A percentile compares a stretch with the other conserved stretches of the same genome.
These are phyloP conservation scores for Mortierella sp. DNA, from an alignment of 371 early-diverging fungal species.

Conservation along the genomic window DNA sequence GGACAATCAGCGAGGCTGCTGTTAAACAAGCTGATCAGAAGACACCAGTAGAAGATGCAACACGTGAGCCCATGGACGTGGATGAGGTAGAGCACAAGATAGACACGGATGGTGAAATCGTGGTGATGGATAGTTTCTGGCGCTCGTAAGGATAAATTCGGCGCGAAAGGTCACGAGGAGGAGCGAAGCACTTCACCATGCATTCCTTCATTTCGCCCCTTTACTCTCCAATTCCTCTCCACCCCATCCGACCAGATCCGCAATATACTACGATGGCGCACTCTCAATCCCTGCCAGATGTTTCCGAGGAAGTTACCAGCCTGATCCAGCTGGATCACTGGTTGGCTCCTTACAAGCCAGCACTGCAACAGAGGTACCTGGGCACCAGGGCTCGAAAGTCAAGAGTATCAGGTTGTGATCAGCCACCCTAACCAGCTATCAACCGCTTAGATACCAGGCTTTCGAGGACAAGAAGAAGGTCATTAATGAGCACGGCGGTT, in stretches of 20 bases:
- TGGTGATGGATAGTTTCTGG: constrained; percentile 43
- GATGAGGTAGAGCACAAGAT: neutral
- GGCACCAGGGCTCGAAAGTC: too few relatives aligned
- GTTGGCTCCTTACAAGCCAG: constrained; percentile 70
- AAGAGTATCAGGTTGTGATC: too few relatives aligned
- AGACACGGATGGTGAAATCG: constrained; percentile 33
- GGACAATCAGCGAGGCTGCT: too few relatives aligned
- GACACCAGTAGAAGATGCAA: neutral
- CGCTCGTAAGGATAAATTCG: too few relatives aligned
- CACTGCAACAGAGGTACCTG: constrained; percentile 66
- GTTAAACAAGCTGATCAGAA: neutral
- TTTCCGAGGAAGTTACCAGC: constrained; percentile 65
- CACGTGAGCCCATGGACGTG: neutral
- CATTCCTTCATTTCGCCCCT: neutral
- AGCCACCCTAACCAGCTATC: constrained; percentile 2
- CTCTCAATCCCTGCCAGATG: neutral
- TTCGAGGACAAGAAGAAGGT: constrained; percentile 72
- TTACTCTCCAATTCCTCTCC: neutral
- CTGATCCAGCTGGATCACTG: constrained; percentile 79
- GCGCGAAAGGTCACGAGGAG: too few relatives aligned
- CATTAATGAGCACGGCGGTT: constrained; percentile 80
- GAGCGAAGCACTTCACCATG: neutral
- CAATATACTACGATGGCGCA: neutral
- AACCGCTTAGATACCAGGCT: constrained; percentile 56
- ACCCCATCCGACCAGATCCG: neutral